These are phyloP conservation scores for Claviceps maximensis DNA, from an alignment of 2,329 filamentous ascomycete genomes.

Conservation along the genomic window DNA sequence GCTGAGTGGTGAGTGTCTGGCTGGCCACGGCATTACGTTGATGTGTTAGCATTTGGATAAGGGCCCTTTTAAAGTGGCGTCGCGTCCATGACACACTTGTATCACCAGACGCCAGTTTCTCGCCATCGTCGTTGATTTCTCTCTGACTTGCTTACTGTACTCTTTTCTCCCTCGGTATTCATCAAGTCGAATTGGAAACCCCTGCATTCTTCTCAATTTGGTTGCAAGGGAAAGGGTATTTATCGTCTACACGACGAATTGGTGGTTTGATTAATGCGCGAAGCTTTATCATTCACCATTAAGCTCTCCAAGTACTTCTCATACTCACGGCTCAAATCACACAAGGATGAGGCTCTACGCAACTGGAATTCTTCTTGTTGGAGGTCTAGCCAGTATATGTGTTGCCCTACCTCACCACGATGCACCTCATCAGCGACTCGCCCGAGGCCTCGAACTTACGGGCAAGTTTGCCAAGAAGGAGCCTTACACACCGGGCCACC, in stretches of 20 bases:
- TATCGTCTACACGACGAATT: neutral
- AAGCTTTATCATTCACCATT: neutral
- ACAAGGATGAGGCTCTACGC: slow-evolving; percentile 15
- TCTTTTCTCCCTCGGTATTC: neutral
- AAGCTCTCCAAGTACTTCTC: neutral
- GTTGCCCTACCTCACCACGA: slow-evolving; percentile 25
- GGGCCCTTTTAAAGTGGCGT: neutral
- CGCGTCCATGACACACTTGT: neutral
- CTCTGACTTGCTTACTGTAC: too few relatives aligned
- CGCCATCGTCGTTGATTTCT: neutral
- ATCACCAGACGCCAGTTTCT: neutral
- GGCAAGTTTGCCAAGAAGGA: slow-evolving; percentile 23
- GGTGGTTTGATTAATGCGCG: neutral
- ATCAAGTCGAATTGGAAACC: too few relatives aligned
- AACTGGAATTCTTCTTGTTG: slow-evolving; percentile 15
- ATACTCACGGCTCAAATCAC: neutral
- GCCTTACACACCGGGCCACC: slow-evolving; percentile 47
- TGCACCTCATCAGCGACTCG: slow-evolving; percentile 41
- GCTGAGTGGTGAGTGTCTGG: neutral
- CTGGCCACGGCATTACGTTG: neutral
- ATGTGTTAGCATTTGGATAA: neutral
- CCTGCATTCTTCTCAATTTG: too few relatives aligned
- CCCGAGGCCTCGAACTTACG: slow-evolving; percentile 34
- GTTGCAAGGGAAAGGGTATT: neutral
- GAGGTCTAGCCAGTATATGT: slow-evolving; percentile 10